phyloP scores from a whole-genome alignment of 2,329 filamentous ascomycete genomes.

The Botrytis paeoniae region DNA sequence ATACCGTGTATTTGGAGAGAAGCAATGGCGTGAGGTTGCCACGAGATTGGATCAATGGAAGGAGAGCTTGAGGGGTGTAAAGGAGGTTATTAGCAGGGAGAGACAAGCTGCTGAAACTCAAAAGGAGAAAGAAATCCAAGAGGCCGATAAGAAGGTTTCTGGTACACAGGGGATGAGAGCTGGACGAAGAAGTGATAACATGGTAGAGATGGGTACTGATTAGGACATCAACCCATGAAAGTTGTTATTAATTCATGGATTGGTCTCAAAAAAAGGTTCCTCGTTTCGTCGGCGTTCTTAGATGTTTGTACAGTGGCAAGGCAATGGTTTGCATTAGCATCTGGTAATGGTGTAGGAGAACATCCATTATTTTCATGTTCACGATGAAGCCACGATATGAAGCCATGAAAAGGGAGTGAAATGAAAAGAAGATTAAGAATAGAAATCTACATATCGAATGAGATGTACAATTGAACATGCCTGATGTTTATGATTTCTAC shows the following conservation, averaged over 20 bases:
- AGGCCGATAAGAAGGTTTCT: constrained; percentile 61
- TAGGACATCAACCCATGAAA: constrained; percentile 24
- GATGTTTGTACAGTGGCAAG: constrained; percentile 32
- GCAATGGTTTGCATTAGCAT: constrained; percentile 32
- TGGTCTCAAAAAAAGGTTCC: constrained; percentile 23
- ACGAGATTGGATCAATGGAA: constrained; percentile 90
- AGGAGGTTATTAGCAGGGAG: constrained; percentile 74
- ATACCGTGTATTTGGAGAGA: constrained; percentile 95
- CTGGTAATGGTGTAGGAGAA: constrained; percentile 35
- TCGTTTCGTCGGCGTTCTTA: constrained; percentile 32
- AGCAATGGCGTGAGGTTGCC: constrained; percentile 95
- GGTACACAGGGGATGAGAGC: constrained; percentile 39
- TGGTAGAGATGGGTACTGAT: constrained; percentile 40
- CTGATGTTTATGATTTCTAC: constrained; percentile 15
- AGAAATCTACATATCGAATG: constrained; percentile 14
- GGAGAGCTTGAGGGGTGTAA: constrained; percentile 73
- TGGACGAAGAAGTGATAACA: constrained; percentile 45
- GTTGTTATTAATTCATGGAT: constrained; percentile 15
- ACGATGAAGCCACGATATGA: constrained; percentile 9
- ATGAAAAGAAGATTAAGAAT: constrained; percentile 17
- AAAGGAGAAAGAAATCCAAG: constrained; percentile 73
- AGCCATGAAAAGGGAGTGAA: constrained; percentile 2
- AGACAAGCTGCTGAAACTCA: constrained; percentile 74
- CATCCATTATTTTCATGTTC: constrained; percentile 21
- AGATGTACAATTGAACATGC: constrained; percentile 16